A percentile compares a stretch with the other conserved stretches of the same genome.
Evolutionary conservation across 164 flowering plant species (phyloP).

Genomic region (Vitis rupestris): DNA sequence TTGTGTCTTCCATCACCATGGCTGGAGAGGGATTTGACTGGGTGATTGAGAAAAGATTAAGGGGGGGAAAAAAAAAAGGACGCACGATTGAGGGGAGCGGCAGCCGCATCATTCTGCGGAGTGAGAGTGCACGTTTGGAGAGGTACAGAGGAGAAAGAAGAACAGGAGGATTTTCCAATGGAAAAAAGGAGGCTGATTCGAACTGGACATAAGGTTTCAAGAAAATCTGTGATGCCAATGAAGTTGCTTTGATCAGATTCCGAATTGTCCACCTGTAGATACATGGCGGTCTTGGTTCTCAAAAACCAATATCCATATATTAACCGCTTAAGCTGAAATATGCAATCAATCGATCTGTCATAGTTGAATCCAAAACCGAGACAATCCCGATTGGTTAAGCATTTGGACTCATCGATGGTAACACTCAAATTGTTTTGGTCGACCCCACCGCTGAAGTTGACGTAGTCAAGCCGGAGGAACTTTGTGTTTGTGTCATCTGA

Average conservation of each 20-base stretch:
- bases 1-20: too few species aligned
- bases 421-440: constrained; percentile 18
- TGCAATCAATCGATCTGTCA: constrained; percentile 47
- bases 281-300: constrained; percentile 37
- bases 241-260: constrained; percentile 44
- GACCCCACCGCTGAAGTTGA: not conserved
- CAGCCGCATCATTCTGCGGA: too few species aligned
- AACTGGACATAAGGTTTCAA: constrained; percentile 56
- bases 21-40: too few species aligned
- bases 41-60: too few species aligned
- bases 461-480: too few species aligned
- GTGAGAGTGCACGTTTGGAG: too few species aligned
- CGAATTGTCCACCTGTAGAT: constrained; percentile 42
- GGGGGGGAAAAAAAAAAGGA: too few species aligned
- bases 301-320: constrained; percentile 70
- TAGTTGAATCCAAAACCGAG: constrained; percentile 52
- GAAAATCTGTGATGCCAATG: constrained; percentile 50
- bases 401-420: constrained; percentile 26
- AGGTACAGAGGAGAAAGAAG: too few species aligned
- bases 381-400: constrained; percentile 34
- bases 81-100: too few species aligned
- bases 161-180: constrained; percentile 29
- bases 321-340: constrained; percentile 37
- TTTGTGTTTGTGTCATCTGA: too few species aligned
- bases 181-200: constrained; percentile 50